Evolutionary conservation across 2,329 filamentous ascomycete genomes (phyloP).

Genomic region (Sclerotinia nivalis): DNA sequence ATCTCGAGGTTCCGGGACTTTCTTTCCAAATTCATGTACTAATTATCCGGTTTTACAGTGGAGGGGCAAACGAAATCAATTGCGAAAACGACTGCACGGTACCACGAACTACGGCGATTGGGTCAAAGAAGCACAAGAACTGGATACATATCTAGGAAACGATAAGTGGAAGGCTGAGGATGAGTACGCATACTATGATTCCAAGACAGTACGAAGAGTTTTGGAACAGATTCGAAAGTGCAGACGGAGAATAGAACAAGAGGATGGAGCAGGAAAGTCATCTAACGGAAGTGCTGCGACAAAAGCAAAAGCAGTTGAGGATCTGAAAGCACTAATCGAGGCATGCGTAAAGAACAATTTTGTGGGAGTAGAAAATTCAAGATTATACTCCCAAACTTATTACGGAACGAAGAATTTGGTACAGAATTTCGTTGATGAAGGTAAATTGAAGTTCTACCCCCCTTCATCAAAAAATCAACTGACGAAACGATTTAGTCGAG

Average conservation of each 20-base stretch:
- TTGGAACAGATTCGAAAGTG: slow-evolving; percentile 71
- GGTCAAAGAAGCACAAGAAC: slow-evolving; percentile 73
- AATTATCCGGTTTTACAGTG: slow-evolving; percentile 71
- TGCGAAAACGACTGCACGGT: slow-evolving; percentile 70
- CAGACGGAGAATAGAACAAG: slow-evolving; percentile 54
- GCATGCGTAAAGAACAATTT: slow-evolving; percentile 98
- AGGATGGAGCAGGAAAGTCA: slow-evolving; percentile 51
- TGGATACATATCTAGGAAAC: slow-evolving; percentile 81
- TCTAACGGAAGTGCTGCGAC: slow-evolving; percentile 42
- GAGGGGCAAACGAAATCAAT: slow-evolving; percentile 72
- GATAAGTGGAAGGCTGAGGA: slow-evolving; percentile 77
- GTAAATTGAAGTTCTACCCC: slow-evolving; percentile 46
- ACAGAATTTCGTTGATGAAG: slow-evolving; percentile 85
- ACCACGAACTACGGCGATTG: slow-evolving; percentile 80
- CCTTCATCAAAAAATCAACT: slow-evolving; percentile 19
- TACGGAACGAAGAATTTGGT: slow-evolving; percentile 95
- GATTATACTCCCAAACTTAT: slow-evolving; percentile 96
- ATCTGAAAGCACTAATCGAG: slow-evolving; percentile 76
- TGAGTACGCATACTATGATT: slow-evolving; percentile 83
- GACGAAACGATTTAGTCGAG: slow-evolving; percentile 53
- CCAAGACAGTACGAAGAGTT: slow-evolving; percentile 76
- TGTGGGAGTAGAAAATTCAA: slow-evolving; percentile 87
- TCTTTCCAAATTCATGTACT: not conserved
- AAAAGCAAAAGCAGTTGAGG: slow-evolving; percentile 61
- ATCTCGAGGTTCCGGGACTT: not conserved